Base-by-base conservation (phyloP, 345 rosid species). In the Bretschneidera sinensis region DNA sequence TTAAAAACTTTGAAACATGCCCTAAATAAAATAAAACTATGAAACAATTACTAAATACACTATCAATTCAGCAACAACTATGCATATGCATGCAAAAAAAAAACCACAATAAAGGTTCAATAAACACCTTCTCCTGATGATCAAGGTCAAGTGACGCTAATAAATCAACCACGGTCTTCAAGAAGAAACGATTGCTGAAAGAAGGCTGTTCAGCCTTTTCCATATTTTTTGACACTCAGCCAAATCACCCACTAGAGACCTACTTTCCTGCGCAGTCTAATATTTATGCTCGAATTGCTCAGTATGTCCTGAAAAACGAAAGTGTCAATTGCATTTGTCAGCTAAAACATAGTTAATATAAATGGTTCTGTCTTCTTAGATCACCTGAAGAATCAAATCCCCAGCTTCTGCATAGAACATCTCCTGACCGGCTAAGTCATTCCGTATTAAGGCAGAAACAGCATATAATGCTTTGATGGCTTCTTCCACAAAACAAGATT, bases 381-480 rank as follows among this genome's bases (percentile, higher is more conserved):
- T 76, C 66, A 94, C 99, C 97, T 78, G 91, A 77, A 94, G 89
- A 83, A 94, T 76, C 71, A 74, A 55, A 70, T 88, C 88, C 50
- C 99, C 99, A 50, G 79, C 85, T 73, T 82, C 86, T n/a, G 81
- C 74, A 65, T 76, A 82, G 71, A 94, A 94, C 73, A 83, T 56
- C 56, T 83, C 84, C 73, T 90, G 97, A 55, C 86, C 91, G 74
- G 73, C 79, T 54, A 85, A 23, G 78, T 82, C 86, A 67, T 90
- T 88, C 49, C 79, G 77, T 52, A 90, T 81, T 78, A 94, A 63
- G 43, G 92, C 79, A 28, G 95, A 94, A 74, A 88, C 88, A 79
- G 95, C 96, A 81, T 80, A 85, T 21, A 94, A 78, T 59, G 97
- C 92, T 79, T 94, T 94, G 61, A 51, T 82, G 65, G 92, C 96